Percentiles rank a stretch among this genome's conserved stretches.
Conservation (phyloP, 768 basidiomycete genomes). For the Russula ochroleuca region DNA sequence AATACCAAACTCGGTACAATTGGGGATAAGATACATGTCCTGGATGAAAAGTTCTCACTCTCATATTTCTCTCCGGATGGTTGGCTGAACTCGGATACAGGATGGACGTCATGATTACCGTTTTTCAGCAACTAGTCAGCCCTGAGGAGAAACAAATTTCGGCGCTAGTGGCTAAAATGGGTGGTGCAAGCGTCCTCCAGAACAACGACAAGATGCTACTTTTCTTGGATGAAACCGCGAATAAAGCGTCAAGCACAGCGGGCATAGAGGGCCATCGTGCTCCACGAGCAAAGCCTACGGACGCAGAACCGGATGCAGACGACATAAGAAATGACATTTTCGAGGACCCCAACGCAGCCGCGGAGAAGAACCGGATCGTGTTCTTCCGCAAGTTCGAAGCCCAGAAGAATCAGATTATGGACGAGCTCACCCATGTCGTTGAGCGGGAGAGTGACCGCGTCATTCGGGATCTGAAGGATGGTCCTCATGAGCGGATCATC, state of each 20-base stretch:
- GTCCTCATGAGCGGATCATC: slow-evolving; percentile 31
- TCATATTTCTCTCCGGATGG: background rate
- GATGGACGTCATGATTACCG: slow-evolving; percentile 21
- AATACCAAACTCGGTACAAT: slow-evolving; percentile 21
- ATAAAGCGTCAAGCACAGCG: background rate
- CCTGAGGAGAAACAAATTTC: slow-evolving; percentile 22
- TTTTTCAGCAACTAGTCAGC: slow-evolving; percentile 23
- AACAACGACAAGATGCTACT: slow-evolving; percentile 26
- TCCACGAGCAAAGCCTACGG: background rate
- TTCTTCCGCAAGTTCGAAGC: slow-evolving; percentile 30
- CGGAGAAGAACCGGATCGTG: slow-evolving; percentile 24
- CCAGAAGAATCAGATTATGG: slow-evolving; percentile 20
- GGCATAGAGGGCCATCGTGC: background rate
- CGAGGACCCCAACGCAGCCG: slow-evolving; percentile 29
- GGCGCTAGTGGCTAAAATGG: slow-evolving; percentile 25
- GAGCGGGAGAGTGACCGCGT: slow-evolving; percentile 24
- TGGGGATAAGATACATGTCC: slow-evolving; percentile 8
- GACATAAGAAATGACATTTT: slow-evolving; percentile 26
- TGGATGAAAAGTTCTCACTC: slow-evolving; percentile 26
- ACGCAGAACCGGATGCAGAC: background rate
- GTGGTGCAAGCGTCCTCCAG: slow-evolving; percentile 27
- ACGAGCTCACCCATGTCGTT: slow-evolving; percentile 22
- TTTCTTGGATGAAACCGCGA: slow-evolving; percentile 27
- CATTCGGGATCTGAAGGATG: slow-evolving; percentile 26
- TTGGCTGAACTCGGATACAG: slow-evolving; percentile 1